Evolutionary conservation across 148 eudicot genomes (phyloP), one percentile per base, ranked within the genome.

Genomic region (Gaultheria prostrata): DNA sequence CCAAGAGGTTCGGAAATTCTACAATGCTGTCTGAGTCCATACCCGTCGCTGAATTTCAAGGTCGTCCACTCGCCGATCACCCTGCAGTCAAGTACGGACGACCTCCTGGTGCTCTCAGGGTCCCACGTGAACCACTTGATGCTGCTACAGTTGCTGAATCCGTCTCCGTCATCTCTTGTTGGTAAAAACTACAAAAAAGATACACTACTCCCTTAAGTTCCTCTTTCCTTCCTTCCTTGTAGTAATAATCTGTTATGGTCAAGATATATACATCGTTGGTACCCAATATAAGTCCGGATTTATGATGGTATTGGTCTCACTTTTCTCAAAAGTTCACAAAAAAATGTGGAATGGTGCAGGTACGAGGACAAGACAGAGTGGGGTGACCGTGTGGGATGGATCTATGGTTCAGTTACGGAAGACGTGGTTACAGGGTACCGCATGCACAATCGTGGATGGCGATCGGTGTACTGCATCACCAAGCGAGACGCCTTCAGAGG

Each of bases 311-410:
- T 39, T 39, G 43, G 6, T 6, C 43, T 39, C 43, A 39, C 43
- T 39, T 50, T 50, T 30, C 6, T 61, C 57, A 3, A 51, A 39
- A 39, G 43, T 4, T 21, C 28, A 20, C 10, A 1, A n/a, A 21
- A 39, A 39, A 39, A 39, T 39, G 28, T 8, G 69, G 6, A 3
- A 18, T 3, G 26, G 72, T 26, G 72, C 43, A 94, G 98, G 98
- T 95, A 95, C 14, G 98, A 96, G 84, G 98, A 96, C 86, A 96
- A 96, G 85, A 94, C 98, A 0, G 98, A 96, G 81, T 94, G 98
- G 98, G 98, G 98, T 12, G 98, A 89, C 78, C 91, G 98, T 0
- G 97, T 96, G 1, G 98, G 98, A 4, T 96, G 98, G 98, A 96
- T 96, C 81, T 96, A 96, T 20, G 98, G 98, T 0, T 94, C 98